A percentile compares a stretch with the other conserved stretches of the same genome.
phyloP scores from a whole-genome alignment of 1,139 yeast species.

The Blastobotrys apis region DNA sequence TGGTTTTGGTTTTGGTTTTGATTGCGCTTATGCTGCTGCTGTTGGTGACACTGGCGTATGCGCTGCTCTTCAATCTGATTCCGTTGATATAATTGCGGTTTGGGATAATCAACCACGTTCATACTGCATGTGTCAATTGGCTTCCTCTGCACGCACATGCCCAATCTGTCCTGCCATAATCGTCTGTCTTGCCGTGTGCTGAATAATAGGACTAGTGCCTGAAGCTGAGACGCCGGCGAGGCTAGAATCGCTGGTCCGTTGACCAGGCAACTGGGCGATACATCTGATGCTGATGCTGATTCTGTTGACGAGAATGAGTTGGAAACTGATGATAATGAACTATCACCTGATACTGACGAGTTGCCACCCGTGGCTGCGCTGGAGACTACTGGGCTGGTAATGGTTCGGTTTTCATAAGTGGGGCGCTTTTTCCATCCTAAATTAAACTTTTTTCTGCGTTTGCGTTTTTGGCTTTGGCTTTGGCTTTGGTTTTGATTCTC shows the following conservation, averaged over 20 bases:
- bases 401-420: too few relatives aligned
- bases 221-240: slow-evolving; percentile 5
- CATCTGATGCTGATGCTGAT: background rate
- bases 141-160: slow-evolving; percentile 12
- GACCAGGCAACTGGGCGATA: slow-evolving; percentile 6
- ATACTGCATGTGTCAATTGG: slow-evolving; percentile 11
- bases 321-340: background rate
- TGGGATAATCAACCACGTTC: slow-evolving; percentile 4
- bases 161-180: slow-evolving; percentile 16
- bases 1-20: too few relatives aligned
- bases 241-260: slow-evolving; percentile 7
- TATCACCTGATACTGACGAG: too few relatives aligned
- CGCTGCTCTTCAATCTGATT: background rate
- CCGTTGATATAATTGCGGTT: background rate
- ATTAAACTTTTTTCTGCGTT: slow-evolving; percentile 2
- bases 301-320: background rate
- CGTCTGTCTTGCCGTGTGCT: slow-evolving; percentile 7
- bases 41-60: background rate
- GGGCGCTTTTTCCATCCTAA: too few relatives aligned
- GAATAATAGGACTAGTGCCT: slow-evolving; percentile 13
- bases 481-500: too few relatives aligned
- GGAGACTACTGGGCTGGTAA: too few relatives aligned
- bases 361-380: too few relatives aligned
- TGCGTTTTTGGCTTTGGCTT: too few relatives aligned
- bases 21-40: too few relatives aligned